Base-by-base conservation (phyloP, 2,329 filamentous ascomycete genomes). In the Alternaria brassicae region DNA sequence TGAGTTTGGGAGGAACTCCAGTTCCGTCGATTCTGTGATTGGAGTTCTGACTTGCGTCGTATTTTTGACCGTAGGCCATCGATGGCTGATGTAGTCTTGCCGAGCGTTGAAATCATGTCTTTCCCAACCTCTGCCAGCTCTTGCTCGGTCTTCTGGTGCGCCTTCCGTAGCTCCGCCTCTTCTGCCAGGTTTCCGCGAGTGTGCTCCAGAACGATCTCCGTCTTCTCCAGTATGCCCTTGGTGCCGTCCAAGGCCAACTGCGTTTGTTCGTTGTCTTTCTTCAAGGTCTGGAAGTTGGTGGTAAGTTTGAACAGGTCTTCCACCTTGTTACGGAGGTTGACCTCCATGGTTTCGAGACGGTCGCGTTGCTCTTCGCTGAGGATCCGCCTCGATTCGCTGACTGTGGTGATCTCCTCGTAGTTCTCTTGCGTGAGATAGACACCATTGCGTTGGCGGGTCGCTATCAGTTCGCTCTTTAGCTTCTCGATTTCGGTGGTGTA, bases 401-500 rank as follows among this genome's bases (percentile, higher is more conserved):
- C 89, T 5, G 91, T 91, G 0, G 89, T 94, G 80, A 99, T 90
- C 69, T 96, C 91, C 74, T 98, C 94, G 72, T 93, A 97, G 15
- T 87, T 87, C 58, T 97, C 93, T 56, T 92, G 91, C 0, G 94
- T 91, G 32, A 99, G 84, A 74, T 98, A 98, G 2, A 99, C 94
- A 53, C 95, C 95, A 74, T 98, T 97, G 36, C 95, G 89, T 75
- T 97, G 92, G 23, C 95, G 85, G 6, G 95, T 97, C 3, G 93
- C 91, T 65, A 97, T 96, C 13, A 99, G 83, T 74, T 99, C 95
- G 67, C 90, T 91, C 82, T 96, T 97, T 34, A 99, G 83, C 75
- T 92, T 95, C 77, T 99, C 93, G 51, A 99, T 97, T 74, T 99
- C 95, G 23, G 85, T 82, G 0, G 94, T 95, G 65, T 97, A 97